These are phyloP conservation scores for Funneliformis geosporum DNA, from an alignment of 192 early-diverging fungal genomes.

Conservation along the genomic window DNA sequence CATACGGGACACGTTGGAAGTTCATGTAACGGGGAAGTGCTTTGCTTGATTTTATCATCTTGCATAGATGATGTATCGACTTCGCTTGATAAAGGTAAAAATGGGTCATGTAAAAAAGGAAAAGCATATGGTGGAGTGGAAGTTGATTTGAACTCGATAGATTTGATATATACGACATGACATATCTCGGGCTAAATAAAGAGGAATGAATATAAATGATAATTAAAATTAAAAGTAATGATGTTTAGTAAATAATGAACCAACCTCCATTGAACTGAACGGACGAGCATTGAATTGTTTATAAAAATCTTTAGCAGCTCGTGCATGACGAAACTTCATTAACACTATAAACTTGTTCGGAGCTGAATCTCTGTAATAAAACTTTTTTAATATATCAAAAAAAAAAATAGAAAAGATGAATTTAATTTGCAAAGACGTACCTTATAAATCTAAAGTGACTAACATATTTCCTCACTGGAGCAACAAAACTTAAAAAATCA, in stretches of 20 bases:
- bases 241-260: not conserved
- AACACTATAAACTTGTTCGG: constrained; percentile 90
- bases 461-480: constrained; percentile 65
- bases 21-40: constrained; percentile 52
- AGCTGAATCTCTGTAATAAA: constrained; percentile 63
- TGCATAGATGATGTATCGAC: not conserved
- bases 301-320: constrained; percentile 69
- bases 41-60: constrained; percentile 24
- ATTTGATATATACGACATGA: constrained; percentile 78
- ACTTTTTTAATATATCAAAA: not conserved
- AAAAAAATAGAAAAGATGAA: not conserved
- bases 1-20: constrained; percentile 96
- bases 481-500: constrained; percentile 88
- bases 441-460: constrained; percentile 74
- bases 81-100: constrained; percentile 33
- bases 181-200: constrained; percentile 67
- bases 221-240: not conserved
- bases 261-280: constrained; percentile 82
- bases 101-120: constrained; percentile 54
- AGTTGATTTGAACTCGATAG: constrained; percentile 64
- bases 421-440: constrained; percentile 31
- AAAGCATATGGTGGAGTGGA: constrained; percentile 64
- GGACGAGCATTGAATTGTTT: constrained; percentile 77
- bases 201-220: not conserved
- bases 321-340: constrained; percentile 69